Evolutionary conservation across 202 grass and related monocot species (phyloP).

Genomic region (Panicum virgatum): DNA sequence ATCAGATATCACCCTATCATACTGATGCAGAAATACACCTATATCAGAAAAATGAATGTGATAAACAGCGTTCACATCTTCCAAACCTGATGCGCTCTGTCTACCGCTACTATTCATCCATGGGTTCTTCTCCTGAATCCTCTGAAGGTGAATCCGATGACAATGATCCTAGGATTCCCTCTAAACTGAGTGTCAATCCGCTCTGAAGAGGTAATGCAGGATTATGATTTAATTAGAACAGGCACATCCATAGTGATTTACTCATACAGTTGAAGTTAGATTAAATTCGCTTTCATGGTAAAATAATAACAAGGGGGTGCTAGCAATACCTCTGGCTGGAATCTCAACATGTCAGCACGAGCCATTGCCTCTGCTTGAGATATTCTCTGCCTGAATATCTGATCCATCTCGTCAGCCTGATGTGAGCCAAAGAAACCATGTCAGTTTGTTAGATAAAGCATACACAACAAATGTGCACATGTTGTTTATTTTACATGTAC

Average conservation of each 20-base stretch:
- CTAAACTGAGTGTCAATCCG: slow-evolving; percentile 83
- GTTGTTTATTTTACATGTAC: slow-evolving; percentile 26
- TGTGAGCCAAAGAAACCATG: slow-evolving; percentile 15
- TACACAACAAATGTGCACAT: slow-evolving; percentile 11
- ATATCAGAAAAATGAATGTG: not conserved
- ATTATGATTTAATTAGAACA: slow-evolving; percentile 10
- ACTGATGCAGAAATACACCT: too few species aligned
- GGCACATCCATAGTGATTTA: too few species aligned
- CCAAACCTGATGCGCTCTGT: slow-evolving; percentile 5
- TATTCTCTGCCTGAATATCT: slow-evolving; percentile 98
- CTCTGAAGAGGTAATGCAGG: slow-evolving; percentile 54
- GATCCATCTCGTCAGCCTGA: slow-evolving; percentile 97
- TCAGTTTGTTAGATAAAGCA: slow-evolving; percentile 13
- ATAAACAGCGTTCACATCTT: slow-evolving; percentile 16
- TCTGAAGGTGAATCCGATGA: slow-evolving; percentile 58
- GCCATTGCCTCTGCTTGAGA: slow-evolving; percentile 98
- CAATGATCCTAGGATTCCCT: slow-evolving; percentile 81
- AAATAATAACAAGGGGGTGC: not conserved
- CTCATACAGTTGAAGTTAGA: not conserved
- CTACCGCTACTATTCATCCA: slow-evolving; percentile 34
- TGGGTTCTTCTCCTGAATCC: slow-evolving; percentile 33
- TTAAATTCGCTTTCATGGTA: not conserved
- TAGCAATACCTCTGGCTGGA: slow-evolving; percentile 86
- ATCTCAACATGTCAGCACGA: slow-evolving; percentile 91
- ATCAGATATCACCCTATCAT: too few species aligned